Percentiles rank a stretch among this genome's conserved stretches.
These are phyloP conservation scores for Strobilomyces dryophilus DNA, from an alignment of 768 basidiomycete species.

Conservation along the genomic window DNA sequence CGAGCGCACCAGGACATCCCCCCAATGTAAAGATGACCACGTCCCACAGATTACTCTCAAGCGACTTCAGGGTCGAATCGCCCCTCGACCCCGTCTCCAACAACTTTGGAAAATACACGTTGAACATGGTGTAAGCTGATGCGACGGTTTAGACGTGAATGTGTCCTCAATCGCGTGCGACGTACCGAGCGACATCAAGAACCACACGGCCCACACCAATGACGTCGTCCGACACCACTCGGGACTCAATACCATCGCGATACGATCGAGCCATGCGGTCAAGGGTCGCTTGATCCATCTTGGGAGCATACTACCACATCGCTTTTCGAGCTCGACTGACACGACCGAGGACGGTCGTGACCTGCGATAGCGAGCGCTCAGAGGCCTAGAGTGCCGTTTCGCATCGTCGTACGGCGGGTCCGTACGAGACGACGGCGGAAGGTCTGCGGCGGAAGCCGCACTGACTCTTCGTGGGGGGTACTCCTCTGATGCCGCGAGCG, in stretches of 20 bases:
- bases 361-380: background rate
- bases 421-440: constrained; percentile 14
- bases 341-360: constrained; percentile 37
- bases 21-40: constrained; percentile 83
- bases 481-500: constrained; percentile 23
- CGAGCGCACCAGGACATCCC: constrained; percentile 81
- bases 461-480: constrained; percentile 22
- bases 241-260: constrained; percentile 66
- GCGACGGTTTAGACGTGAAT: background rate
- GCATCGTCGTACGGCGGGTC: constrained; percentile 10
- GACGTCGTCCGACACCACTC: constrained; percentile 77
- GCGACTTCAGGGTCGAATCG: constrained; percentile 35
- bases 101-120: constrained; percentile 84
- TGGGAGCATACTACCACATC: constrained; percentile 44
- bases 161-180: background rate
- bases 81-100: constrained; percentile 51
- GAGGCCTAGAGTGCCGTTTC: constrained; percentile 9
- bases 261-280: constrained; percentile 64
- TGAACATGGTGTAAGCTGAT: constrained; percentile 88
- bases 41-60: constrained; percentile 73
- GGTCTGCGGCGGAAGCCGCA: constrained; percentile 29
- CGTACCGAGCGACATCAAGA: constrained; percentile 70
- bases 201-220: constrained; percentile 79
- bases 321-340: constrained; percentile 37
- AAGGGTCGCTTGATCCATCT: constrained; percentile 54